phyloP scores from a whole-genome alignment of 2,329 filamentous ascomycete genomes.

The Fusarium acutatum region DNA sequence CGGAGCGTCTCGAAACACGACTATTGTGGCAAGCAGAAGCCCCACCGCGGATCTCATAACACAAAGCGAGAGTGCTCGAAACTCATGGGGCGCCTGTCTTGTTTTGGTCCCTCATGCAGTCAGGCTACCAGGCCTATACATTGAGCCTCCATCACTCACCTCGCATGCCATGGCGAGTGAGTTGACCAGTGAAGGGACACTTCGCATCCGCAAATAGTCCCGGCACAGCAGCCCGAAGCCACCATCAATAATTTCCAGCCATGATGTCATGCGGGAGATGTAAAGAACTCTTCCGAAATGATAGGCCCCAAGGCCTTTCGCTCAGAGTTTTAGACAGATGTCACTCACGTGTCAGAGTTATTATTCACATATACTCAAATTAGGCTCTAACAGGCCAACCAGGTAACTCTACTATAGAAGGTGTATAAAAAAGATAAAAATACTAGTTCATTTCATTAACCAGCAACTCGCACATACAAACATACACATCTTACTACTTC shows the following conservation, averaged over 20 bases:
- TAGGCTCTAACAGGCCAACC: not conserved
- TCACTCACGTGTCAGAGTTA: not conserved
- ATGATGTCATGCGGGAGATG: not conserved
- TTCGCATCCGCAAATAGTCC: not conserved
- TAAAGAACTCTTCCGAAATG: not conserved
- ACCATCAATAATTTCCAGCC: not conserved
- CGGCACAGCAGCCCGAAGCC: not conserved
- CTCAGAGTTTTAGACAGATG: not conserved
- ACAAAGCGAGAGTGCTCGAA: not conserved
- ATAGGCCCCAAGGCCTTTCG: not conserved
- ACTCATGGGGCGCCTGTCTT: not conserved
- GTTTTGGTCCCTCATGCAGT: not conserved
- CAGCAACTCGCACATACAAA: slow-evolving; percentile 40
- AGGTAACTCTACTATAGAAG: slow-evolving; percentile 2
- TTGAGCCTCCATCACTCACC: not conserved
- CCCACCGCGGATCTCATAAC: not conserved
- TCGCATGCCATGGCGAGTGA: not conserved
- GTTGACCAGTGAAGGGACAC: too few species aligned
- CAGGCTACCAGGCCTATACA: not conserved
- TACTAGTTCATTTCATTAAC: slow-evolving; percentile 44
- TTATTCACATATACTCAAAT: not conserved
- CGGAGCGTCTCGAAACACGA: not conserved
- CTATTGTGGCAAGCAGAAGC: not conserved
- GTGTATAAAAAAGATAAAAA: slow-evolving; percentile 33
- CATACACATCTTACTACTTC: slow-evolving; percentile 33